Evolutionary conservation across 805 yeast genomes (phyloP), one percentile per base, ranked within the genome.

Genomic region (Lipomyces chichibuensis): DNA sequence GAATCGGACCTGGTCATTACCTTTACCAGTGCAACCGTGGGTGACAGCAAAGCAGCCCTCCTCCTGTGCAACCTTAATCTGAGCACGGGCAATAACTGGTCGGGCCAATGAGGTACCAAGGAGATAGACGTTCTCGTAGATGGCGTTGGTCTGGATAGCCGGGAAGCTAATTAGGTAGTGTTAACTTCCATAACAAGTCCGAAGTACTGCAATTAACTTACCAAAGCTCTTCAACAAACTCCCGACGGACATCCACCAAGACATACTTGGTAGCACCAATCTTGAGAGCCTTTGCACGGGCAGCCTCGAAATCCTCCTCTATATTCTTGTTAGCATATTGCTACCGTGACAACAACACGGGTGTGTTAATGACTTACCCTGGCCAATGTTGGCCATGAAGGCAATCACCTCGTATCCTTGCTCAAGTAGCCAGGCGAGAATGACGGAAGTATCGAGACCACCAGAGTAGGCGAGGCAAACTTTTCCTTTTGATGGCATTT

Each of bases 11-110:
- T 95, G 99, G 81, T 95, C 99, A 80, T 95, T 95, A 83, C 99
- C 99, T 84, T 95, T 95, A 83, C 99, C 99, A 74, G 99, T 95
- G 84, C 99, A 95, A 72, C 99, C 99, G 81, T 95, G 99, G 59
- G 97, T 88, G 60, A 95, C 99, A 63, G 98, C 98, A 75, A 94
- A 92, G 85, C 99, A 95, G 72, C 98, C 98, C 81, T 95, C 96
- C 76, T 90, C 86, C 83, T 92, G 96, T 70, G 99, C 99, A 72
- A 92, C 98, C 76, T 90, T 85, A 79, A 95, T 95, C 83, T 95
- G 99, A 61, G 99, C 99, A 82, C 93, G 88, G 65, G 99, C 97
- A 80, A 95, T 95, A 65, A 94, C 97, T 49, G 99, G 99, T 84
- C 99, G 90, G 62, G 99, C 99, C 77, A 95, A 84, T 14, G 99